These are phyloP conservation scores for Gaultheria prostrata DNA, from an alignment of 148 eudicot species.

Conservation along the genomic window DNA sequence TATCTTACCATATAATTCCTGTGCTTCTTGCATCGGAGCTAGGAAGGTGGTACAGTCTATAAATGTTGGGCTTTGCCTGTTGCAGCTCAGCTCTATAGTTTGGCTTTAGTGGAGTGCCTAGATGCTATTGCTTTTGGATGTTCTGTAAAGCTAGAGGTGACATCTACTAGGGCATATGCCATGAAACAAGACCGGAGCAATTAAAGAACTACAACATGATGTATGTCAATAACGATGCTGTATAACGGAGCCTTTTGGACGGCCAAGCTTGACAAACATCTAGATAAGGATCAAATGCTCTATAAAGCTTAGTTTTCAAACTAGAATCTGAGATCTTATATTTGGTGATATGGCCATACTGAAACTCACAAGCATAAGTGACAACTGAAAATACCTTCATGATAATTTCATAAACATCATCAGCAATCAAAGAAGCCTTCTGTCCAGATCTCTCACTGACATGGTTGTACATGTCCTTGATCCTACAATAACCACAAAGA, in stretches of 20 bases:
- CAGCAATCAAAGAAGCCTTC: conserved; percentile 78
- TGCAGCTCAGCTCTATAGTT: neutral
- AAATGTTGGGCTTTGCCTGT: neutral
- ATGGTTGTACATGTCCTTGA: conserved; percentile 74
- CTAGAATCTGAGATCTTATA: neutral
- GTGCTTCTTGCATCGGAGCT: neutral
- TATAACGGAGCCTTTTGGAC: neutral
- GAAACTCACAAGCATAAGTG: neutral
- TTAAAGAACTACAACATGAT: neutral
- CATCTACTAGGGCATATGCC: neutral
- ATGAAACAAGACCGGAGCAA: neutral
- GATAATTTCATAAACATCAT: conserved; percentile 88
- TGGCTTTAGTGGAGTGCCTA: neutral
- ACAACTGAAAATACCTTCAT: conserved; percentile 64
- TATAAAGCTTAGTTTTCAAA: neutral
- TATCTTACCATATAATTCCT: neutral
- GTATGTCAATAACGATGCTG: neutral
- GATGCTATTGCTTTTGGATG: neutral
- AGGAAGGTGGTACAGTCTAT: neutral
- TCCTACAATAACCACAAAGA: conserved; percentile 33
- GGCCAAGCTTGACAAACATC: neutral
- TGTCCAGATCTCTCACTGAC: conserved; percentile 71
- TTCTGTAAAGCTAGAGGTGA: neutral
- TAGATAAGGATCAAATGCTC: neutral
- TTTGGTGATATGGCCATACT: neutral